Conservation (phyloP, 2,329 filamentous ascomycete species). For the Lecanicillium sp. region DNA sequence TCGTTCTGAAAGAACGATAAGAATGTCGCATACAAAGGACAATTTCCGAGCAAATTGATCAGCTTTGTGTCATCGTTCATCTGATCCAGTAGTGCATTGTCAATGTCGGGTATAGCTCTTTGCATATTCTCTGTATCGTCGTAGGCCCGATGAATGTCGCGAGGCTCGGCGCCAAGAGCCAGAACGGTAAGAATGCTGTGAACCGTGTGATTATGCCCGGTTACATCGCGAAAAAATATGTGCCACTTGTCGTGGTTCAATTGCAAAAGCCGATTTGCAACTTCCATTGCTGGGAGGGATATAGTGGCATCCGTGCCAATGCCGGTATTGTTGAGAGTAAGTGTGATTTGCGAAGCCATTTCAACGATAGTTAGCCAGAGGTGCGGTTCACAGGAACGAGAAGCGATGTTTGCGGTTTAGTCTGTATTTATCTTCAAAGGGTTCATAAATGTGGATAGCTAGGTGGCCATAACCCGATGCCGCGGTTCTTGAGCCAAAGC, state of each 20-base stretch:
- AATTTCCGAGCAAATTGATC: conserved; percentile 11
- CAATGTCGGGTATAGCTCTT: conserved; percentile 20
- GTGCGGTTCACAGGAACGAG: no score
- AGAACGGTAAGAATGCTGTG: conserved; percentile 26
- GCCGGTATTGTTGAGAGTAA: no score
- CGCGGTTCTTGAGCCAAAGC: no score
- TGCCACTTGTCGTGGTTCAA: conserved; percentile 26
- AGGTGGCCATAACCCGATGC: no score
- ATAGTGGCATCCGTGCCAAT: no score
- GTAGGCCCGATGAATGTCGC: conserved; percentile 22
- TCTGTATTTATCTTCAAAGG: no score
- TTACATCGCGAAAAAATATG: conserved; percentile 26
- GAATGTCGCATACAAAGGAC: conserved; percentile 48
- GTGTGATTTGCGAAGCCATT: no score
- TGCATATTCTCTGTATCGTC: conserved; percentile 22
- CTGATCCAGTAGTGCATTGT: conserved; percentile 16
- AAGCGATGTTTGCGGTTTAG: no score
- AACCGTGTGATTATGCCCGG: conserved; percentile 25
- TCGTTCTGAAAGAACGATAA: conserved; percentile 57
- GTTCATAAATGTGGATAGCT: no score
- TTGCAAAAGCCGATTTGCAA: conserved; percentile 20
- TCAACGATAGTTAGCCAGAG: no score
- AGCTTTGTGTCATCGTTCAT: conserved; percentile 13
- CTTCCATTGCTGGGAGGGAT: no score
- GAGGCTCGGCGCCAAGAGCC: conserved; percentile 23